Evolutionary conservation across 495 filamentous ascomycete species (phyloP).

Genomic region (Aspergillus funiculosus): DNA sequence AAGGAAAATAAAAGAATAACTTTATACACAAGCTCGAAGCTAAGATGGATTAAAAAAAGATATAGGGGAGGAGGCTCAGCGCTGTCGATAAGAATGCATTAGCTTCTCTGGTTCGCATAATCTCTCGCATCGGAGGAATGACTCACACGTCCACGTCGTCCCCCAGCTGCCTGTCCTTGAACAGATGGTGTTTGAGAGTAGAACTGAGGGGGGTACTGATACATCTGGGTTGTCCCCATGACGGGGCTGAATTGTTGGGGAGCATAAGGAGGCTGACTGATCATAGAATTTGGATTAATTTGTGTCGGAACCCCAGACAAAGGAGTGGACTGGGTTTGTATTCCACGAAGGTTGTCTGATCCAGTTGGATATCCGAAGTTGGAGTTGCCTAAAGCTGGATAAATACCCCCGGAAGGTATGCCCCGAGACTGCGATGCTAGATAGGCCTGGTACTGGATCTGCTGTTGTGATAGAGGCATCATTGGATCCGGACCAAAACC

Average conservation of each 20-base stretch:
- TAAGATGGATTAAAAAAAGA: slow-evolving; percentile 29
- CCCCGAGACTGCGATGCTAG: slow-evolving; percentile 39
- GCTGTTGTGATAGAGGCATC: slow-evolving; percentile 38
- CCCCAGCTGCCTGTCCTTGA: slow-evolving; percentile 42
- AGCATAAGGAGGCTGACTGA: slow-evolving; percentile 39
- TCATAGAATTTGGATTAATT: slow-evolving; percentile 39
- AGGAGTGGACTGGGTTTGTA: slow-evolving; percentile 33
- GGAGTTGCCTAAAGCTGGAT: slow-evolving; percentile 32
- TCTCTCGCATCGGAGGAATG: slow-evolving; percentile 6
- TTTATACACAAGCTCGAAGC: slow-evolving; percentile 43
- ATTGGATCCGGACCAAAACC: slow-evolving; percentile 39
- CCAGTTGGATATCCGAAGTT: slow-evolving; percentile 38
- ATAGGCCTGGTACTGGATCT: slow-evolving; percentile 45
- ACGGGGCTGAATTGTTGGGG: slow-evolving; percentile 46
- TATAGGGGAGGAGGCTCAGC: slow-evolving; percentile 26
- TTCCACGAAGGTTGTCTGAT: slow-evolving; percentile 39
- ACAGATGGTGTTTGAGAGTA: slow-evolving; percentile 42
- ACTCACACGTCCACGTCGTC: slow-evolving; percentile 48
- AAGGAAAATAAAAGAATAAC: slow-evolving; percentile 23
- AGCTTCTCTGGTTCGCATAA: slow-evolving; percentile 3
- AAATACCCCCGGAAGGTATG: slow-evolving; percentile 41
- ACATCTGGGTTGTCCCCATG: slow-evolving; percentile 45
- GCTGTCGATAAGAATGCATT: slow-evolving; percentile 21
- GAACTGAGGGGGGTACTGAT: slow-evolving; percentile 49
- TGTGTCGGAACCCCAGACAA: slow-evolving; percentile 31